Percentiles rank a stretch among this genome's conserved stretches.
These are phyloP conservation scores for Westerdykella ornata DNA, from an alignment of 2,329 filamentous ascomycete species.

Conservation along the genomic window DNA sequence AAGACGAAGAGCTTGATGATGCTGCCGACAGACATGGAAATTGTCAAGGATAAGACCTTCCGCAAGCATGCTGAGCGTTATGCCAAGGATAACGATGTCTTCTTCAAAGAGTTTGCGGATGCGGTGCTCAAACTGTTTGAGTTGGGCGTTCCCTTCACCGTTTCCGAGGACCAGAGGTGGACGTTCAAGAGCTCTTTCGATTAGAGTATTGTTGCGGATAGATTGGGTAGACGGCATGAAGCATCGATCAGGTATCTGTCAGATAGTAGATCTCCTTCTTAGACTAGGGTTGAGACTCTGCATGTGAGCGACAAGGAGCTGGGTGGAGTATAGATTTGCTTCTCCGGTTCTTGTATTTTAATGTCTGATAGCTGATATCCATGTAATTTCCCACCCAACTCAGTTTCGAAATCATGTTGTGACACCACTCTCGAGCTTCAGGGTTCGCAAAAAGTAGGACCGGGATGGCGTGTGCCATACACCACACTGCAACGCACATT, in stretches of 20 bases:
- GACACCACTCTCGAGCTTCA: too few species aligned
- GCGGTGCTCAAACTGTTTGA: conserved; percentile 81
- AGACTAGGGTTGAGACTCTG: neutral
- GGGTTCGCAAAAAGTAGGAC: too few species aligned
- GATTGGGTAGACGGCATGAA: neutral
- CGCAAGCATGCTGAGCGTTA: conserved; percentile 74
- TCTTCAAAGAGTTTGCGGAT: conserved; percentile 87
- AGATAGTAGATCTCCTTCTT: conserved; percentile 21
- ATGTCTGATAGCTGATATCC: conserved; percentile 2
- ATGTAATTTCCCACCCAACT: neutral
- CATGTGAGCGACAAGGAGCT: neutral
- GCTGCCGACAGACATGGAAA: conserved; percentile 84
- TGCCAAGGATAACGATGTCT: conserved; percentile 80
- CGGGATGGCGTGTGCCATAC: too few species aligned
- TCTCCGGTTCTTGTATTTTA: conserved; percentile 4
- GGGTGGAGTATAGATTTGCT: conserved; percentile 1
- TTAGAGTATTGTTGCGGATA: conserved; percentile 10
- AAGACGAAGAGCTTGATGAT: conserved; percentile 89
- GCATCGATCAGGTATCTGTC: neutral
- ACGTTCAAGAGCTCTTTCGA: conserved; percentile 43
- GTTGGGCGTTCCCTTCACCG: conserved; percentile 82
- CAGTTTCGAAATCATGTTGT: too few species aligned
- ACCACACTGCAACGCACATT: too few species aligned
- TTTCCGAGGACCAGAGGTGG: conserved; percentile 40
- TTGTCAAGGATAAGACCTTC: conserved; percentile 85